Evolutionary conservation across 257 asterid species (phyloP).

Genomic region (Primulina tabacum): DNA sequence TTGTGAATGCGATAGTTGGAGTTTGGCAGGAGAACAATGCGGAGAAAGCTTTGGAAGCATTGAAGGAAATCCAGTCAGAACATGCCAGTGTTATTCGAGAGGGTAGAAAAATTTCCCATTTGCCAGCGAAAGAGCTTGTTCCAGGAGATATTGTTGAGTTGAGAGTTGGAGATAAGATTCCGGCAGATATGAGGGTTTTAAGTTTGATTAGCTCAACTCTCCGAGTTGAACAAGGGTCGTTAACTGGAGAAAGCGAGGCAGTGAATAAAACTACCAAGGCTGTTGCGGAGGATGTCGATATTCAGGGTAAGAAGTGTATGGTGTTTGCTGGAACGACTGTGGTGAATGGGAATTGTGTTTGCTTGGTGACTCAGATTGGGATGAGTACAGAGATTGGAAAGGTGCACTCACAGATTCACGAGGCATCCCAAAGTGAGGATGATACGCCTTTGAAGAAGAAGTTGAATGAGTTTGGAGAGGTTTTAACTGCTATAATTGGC

Average conservation of each 20-base stretch:
- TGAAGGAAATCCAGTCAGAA: constrained; percentile 97
- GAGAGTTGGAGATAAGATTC: constrained; percentile 95
- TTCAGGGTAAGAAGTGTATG: constrained; percentile 97
- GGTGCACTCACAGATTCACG: constrained; percentile 93
- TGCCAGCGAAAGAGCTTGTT: constrained; percentile 92
- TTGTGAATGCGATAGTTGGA: constrained; percentile 92
- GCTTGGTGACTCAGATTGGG: constrained; percentile 85
- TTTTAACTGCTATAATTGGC: constrained; percentile 79
- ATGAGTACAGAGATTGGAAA: constrained; percentile 92
- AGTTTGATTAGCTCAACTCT: constrained; percentile 86
- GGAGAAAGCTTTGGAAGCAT: constrained; percentile 93
- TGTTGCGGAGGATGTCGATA: constrained; percentile 83
- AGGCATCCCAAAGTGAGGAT: constrained; percentile 83
- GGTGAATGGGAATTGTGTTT: constrained; percentile 87
- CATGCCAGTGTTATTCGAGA: constrained; percentile 81
- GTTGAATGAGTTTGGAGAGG: constrained; percentile 95
- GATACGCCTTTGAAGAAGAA: constrained; percentile 99
- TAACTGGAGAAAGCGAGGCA: constrained; percentile 98
- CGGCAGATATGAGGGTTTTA: constrained; percentile 96
- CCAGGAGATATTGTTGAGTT: constrained; percentile 97
- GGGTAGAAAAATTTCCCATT: constrained; percentile 55
- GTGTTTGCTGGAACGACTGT: constrained; percentile 97
- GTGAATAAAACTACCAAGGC: constrained; percentile 83
- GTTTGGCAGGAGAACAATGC: constrained; percentile 99
- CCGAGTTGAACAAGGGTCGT: constrained; percentile 89